Base-by-base conservation (phyloP, 2,329 filamentous ascomycete genomes). In the Talaromyces verruculosus region DNA sequence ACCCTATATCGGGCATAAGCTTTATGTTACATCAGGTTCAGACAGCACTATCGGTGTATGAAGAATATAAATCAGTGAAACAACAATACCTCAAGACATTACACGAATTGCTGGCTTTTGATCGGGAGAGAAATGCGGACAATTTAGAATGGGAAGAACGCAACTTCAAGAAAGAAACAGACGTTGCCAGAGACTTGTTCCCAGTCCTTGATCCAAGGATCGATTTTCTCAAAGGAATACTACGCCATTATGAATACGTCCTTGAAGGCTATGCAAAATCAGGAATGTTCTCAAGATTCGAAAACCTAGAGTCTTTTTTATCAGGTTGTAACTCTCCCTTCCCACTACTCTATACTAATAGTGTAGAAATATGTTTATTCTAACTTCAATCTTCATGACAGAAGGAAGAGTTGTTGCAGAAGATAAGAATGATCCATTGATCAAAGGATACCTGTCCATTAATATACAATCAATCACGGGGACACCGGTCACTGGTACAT, bases 271-370 rank as follows among this genome's bases (percentile, higher is more conserved):
- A 55, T 13, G 30, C 22, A 30, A 53, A 43, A 41, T 55, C 47
- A n/a, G 17, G n/a, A 19, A 39, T 53, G 19, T 55, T 53, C 33
- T 63, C 61, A 30, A 41, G 37, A 39, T 63, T 63, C n/a, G 47
- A 63, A 15, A 63, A 63, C 30, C n/a, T 63, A 19, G 47, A 22
- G 10, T 63, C 61, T 28, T 63, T 63, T 7, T 37, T 63, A 53
- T 53, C 61, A 53, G 61, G 61, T 63, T 49, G 15, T 30, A 17
- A 51, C 4, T 15, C 6, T 25, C 5, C 19, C 33, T 35, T 35
- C 33, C 33, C 8, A 47, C 15, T 47, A 22, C 19, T 15, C 43
- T 47, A 22, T 47, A 13, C 19, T 22, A 22, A 10, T 5, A 22
- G 22, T 8, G 15, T 30, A 17, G 13, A 30, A 28, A 28, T 51